Conservation (phyloP, 768 basidiomycete genomes). For the Boletus subcaerulescens region DNA sequence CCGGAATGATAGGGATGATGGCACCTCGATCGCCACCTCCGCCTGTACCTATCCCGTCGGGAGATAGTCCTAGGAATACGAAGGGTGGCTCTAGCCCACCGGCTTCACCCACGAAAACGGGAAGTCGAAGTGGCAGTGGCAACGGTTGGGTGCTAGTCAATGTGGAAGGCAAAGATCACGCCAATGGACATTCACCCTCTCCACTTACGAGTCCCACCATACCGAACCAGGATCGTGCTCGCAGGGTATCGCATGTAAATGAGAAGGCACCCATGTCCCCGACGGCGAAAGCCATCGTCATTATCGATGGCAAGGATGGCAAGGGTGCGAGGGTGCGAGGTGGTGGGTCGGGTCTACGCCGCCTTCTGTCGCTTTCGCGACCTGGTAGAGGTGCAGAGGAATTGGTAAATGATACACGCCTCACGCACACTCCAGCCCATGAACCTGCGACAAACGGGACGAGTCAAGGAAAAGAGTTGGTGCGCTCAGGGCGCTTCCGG, state of each 20-base stretch:
- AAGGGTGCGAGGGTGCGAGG: slow-evolving; percentile 25
- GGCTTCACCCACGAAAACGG: slow-evolving; percentile 34
- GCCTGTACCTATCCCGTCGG: slow-evolving; percentile 26
- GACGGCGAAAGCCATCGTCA: slow-evolving; percentile 60
- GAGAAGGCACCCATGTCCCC: slow-evolving; percentile 39
- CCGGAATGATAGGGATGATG: slow-evolving; percentile 54
- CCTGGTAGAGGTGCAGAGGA: slow-evolving; percentile 32
- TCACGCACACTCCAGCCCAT: slow-evolving; percentile 26
- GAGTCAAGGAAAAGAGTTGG: slow-evolving; percentile 19
- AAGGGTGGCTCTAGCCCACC: slow-evolving; percentile 25
- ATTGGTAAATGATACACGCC: slow-evolving; percentile 20
- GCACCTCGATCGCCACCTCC: slow-evolving; percentile 29
- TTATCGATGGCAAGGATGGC: slow-evolving; percentile 55
- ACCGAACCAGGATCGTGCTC: slow-evolving; percentile 29
- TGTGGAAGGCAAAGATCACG: slow-evolving; percentile 45
- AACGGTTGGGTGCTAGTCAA: slow-evolving; percentile 69
- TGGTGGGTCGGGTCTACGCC: slow-evolving; percentile 31
- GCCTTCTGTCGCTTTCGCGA: slow-evolving; percentile 32
- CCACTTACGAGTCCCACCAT: slow-evolving; percentile 27
- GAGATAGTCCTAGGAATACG: slow-evolving; percentile 23
- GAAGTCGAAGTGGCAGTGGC: slow-evolving; percentile 37
- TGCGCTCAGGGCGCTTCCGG: slow-evolving; percentile 29
- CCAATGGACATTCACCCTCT: slow-evolving; percentile 20
- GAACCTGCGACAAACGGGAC: slow-evolving; percentile 20
- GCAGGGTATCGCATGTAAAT: slow-evolving; percentile 24